A percentile compares a stretch with the other conserved stretches of the same genome.
Conservation (phyloP, 108 stramenopile species). For the Schizochytrium sp. region DNA sequence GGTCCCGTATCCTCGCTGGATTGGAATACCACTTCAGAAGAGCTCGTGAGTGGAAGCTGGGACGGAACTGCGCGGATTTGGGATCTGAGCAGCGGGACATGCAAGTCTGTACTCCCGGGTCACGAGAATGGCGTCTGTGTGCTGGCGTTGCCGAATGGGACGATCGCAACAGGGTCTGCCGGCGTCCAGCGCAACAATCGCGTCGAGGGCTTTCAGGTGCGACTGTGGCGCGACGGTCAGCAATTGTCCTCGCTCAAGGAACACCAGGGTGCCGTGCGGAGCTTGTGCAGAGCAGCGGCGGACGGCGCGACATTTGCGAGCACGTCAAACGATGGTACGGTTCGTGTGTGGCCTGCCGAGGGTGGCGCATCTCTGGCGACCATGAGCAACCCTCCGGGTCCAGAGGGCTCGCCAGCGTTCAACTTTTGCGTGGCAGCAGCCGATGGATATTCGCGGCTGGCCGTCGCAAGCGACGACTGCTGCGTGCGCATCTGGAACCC, state of each 20-base stretch:
- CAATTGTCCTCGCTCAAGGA: background rate
- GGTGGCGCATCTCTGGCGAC: background rate
- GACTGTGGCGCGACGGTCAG: background rate
- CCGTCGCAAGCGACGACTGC: background rate
- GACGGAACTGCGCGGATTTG: background rate
- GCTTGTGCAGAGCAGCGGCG: background rate
- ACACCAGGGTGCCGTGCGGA: background rate
- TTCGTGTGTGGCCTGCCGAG: background rate
- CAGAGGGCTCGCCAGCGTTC: background rate
- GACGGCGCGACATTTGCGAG: constrained; percentile 8
- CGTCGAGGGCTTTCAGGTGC: constrained; percentile 11
- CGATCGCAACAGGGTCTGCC: background rate
- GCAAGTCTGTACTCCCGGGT: background rate
- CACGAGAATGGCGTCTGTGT: constrained; percentile 6
- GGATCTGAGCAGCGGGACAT: background rate
- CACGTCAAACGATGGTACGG: background rate
- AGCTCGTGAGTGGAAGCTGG: constrained; percentile 1
- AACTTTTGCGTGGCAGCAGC: background rate
- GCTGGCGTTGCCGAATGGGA: background rate
- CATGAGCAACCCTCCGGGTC: background rate
- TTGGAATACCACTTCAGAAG: background rate
- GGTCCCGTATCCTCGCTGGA: background rate
- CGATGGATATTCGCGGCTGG: background rate
- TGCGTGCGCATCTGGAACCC: background rate
- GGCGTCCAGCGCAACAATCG: background rate